Evolutionary conservation across 345 rosid species (phyloP), one percentile per base, ranked within the genome.

Genomic region (Acer campestre): DNA sequence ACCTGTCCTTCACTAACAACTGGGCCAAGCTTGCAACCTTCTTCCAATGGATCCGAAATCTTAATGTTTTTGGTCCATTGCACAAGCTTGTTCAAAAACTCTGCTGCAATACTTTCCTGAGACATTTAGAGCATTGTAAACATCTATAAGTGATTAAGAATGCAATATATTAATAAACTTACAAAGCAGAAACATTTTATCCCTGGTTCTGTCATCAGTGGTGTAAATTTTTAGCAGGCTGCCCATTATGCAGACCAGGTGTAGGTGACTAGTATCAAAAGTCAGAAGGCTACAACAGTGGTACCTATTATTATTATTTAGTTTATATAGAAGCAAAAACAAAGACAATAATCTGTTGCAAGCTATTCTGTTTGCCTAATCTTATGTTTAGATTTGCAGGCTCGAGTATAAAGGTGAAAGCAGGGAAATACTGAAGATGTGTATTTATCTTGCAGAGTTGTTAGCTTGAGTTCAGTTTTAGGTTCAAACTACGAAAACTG

Each of bases 1-100:
- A 93, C 99, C 95, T 94, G 99, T 16, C 93, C 91, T 83, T 44
- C 81, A 29, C 98, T 93, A 77, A 93, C 93, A 80, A 95, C 88
- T 4, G 99, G 97, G 46, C 99, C 99, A 83, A 95, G 91, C 87
- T 92, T 89, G 88, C 97, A 95, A 67, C 92, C 96, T 82, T 91
- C 97, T 90, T 92, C 95, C 7, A 95, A 80, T 61, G 95, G 99
- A 87, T 93, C 94, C n/a, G 97, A 92, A 65, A 95, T 89, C 83
- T 93, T 92, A 71, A 95, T 84, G 73, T 90, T 93, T 81, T 90
- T 86, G 79, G 84, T 80, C 98, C 99, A 93, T 75, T 89, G 85
- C 56, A 89, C 94, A 78, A 92, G 89, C 85, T 81, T 89, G 81
- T 88, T 91, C 67, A 91, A 38, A 86, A 93, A 92, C 53, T 89